These are phyloP conservation scores for Zygoascus ofunaensis DNA, from an alignment of 805 yeast genomes.

Conservation along the genomic window DNA sequence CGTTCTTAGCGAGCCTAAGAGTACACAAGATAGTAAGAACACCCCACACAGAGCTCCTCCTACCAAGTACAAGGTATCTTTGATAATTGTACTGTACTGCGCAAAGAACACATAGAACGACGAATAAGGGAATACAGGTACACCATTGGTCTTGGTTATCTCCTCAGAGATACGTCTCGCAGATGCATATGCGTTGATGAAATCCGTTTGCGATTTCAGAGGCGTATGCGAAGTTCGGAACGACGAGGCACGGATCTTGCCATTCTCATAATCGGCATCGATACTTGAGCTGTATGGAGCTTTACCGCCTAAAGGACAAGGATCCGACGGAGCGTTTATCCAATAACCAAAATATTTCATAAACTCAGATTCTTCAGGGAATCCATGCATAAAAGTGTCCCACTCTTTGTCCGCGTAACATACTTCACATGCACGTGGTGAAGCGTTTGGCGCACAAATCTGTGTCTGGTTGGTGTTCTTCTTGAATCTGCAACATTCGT, in stretches of 20 bases:
- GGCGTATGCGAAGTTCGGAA: conserved; percentile 78
- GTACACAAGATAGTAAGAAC: conserved; percentile 41
- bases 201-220: conserved; percentile 72
- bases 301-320: conserved; percentile 92
- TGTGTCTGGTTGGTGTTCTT: conserved; percentile 42
- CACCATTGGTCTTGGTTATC: conserved; percentile 29
- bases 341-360: conserved; percentile 66
- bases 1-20: conserved; percentile 60
- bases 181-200: conserved; percentile 67
- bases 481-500: conserved; percentile 72
- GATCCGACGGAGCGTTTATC: conserved; percentile 77
- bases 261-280: conserved; percentile 33
- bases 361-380: conserved; percentile 70
- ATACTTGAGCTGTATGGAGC: conserved; percentile 75
- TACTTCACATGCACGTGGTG: conserved; percentile 61
- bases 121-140: conserved; percentile 77
- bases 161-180: conserved; percentile 59
- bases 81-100: conserved; percentile 63
- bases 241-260: conserved; percentile 44
- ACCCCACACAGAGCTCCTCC: conserved; percentile 42
- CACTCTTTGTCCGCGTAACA: conserved; percentile 62
- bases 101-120: conserved; percentile 90
- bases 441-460: conserved; percentile 57
- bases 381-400: conserved; percentile 67
- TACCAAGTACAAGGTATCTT: conserved; percentile 48